Base-by-base conservation (phyloP, 495 filamentous ascomycete genomes). In the Talaromyces wortmannii region DNA sequence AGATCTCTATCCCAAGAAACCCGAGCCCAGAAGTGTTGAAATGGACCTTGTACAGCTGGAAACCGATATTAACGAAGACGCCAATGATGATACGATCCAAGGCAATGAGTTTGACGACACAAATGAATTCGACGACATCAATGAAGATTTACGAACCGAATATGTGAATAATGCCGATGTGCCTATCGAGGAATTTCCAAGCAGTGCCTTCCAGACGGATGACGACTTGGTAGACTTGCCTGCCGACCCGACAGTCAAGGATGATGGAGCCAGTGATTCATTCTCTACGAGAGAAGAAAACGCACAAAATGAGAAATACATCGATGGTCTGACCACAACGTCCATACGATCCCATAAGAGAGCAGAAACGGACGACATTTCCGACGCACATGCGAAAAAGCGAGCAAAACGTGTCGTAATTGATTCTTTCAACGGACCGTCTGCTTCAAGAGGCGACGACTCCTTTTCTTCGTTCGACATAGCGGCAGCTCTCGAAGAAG, bases 1-100 rank as follows among this genome's bases (percentile, higher is more conserved):
- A 60, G 94, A 97, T 66, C 76, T 97, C 23, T 96, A 83, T 61
- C 82, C 87, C 0, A 77, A 83, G n/a, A 86, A 83, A 48, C 61
- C 91, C 29, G 63, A 73, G 2, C 53, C 59, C 10, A 52, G 65
- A 8, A 61, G 48, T 36, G 33, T 64, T 12, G 52, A 67, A 54
- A 42, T 50, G 3, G 40, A 29, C 10, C 16, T 46, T 2, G 36
- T 12, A 31, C 7, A 17, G 17, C 32, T 30, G 10, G 13, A 16
- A 23, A 30, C 55, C 1, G 55, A 59, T 18, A 57, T 55, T 29
- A 63, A 71, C 15, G 64, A 75, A 10, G 63, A 75, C 30, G 72
- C 76, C 4, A 73, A 82, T 61, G 80, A 83, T 53, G 61, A 63
- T 52, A 72, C 75, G 18, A 73, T 74, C n/a, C 63, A 78, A 31